Evolutionary conservation across 164 flowering plant species (phyloP).

Genomic region (Kalanchoe fedtschenkoi): DNA sequence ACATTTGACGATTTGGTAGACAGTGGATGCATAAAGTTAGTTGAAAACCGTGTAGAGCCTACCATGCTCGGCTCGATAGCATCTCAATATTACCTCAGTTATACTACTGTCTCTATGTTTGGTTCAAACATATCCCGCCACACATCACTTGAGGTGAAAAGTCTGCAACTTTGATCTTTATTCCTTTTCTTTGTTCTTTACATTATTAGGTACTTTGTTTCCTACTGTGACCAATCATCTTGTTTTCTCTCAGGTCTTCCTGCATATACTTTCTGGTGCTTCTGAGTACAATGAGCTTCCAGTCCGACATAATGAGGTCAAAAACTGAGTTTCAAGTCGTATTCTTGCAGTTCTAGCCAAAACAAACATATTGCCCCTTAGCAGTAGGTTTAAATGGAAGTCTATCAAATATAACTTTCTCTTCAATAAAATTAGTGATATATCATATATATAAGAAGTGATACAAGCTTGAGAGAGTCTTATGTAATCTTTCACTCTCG

Average conservation of each 20-base stretch:
- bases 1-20: constrained; percentile 97
- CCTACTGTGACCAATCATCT: neutral
- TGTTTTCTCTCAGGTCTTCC: constrained; percentile 42
- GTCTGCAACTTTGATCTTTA: neutral
- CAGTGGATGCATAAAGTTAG: constrained; percentile 79
- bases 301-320: constrained; percentile 98
- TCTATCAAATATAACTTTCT: neutral
- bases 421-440: neutral
- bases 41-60: constrained; percentile 72
- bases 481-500: neutral
- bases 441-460: neutral
- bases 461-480: neutral
- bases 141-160: constrained; percentile 84
- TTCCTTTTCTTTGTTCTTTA: neutral
- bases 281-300: constrained; percentile 96
- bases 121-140: constrained; percentile 83
- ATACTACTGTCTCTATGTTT: constrained; percentile 89
- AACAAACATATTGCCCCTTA: neutral
- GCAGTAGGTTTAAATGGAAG: neutral
- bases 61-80: constrained; percentile 86
- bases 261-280: constrained; percentile 82
- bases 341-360: neutral
- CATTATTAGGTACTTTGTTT: neutral
- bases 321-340: neutral
- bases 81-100: constrained; percentile 93